Conservation (phyloP, 2,329 filamentous ascomycete genomes). For the Bertia moriformis region DNA sequence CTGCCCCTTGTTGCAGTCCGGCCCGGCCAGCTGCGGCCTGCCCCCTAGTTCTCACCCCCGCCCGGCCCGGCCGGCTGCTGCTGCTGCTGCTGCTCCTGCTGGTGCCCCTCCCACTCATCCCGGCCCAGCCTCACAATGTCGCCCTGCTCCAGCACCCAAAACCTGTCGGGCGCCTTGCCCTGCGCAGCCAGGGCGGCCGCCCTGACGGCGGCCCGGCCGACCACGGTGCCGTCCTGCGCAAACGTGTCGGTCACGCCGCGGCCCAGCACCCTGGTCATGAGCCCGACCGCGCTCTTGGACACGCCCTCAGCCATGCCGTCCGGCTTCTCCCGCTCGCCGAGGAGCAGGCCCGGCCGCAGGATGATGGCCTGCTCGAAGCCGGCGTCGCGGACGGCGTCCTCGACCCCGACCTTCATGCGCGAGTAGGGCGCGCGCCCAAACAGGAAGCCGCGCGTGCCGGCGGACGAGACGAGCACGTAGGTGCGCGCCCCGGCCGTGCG, state of each 20-base stretch:
- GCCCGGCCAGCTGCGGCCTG: no score
- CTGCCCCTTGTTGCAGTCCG: no score
- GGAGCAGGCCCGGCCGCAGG: slow-evolving; percentile 57
- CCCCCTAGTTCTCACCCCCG: no score
- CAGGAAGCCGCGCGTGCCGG: slow-evolving; percentile 26
- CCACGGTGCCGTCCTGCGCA: slow-evolving; percentile 61
- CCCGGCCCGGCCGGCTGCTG: no score
- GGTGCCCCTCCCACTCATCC: slow-evolving; percentile 29
- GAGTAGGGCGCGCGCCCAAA: slow-evolving; percentile 30
- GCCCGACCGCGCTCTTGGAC: no score
- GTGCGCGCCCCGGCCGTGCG: slow-evolving; percentile 57
- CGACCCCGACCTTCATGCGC: slow-evolving; percentile 76
- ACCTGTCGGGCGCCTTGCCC: slow-evolving; percentile 43
- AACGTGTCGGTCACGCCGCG: background rate
- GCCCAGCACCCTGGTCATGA: slow-evolving; percentile 38
- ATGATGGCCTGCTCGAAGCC: slow-evolving; percentile 70
- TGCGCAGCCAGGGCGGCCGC: slow-evolving; percentile 42
- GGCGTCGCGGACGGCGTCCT: slow-evolving; percentile 58
- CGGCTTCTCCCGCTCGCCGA: slow-evolving; percentile 53
- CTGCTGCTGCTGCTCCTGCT: background rate
- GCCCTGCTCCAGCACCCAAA: slow-evolving; percentile 40
- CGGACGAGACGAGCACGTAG: slow-evolving; percentile 63
- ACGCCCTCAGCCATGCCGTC: no score
- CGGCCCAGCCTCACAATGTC: slow-evolving; percentile 58
- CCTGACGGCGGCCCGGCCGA: slow-evolving; percentile 51